Percentiles rank a stretch among this genome's conserved stretches.
phyloP scores from a whole-genome alignment of 139 green algal genomes.

The Limnomonas spitsbergensis region DNA sequence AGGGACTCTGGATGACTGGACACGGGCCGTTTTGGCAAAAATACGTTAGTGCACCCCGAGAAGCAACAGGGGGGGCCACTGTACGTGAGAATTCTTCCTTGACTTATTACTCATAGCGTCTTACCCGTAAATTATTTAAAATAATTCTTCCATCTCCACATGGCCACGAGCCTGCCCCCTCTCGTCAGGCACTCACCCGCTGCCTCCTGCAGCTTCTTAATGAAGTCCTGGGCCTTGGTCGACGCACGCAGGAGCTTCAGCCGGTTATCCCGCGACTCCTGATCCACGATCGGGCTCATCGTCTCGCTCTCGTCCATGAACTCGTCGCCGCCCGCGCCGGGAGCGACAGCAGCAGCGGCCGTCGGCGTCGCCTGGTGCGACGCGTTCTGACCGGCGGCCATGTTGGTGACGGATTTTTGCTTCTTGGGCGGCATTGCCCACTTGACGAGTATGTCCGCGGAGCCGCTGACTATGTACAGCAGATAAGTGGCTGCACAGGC shows the following conservation, averaged over 20 bases:
- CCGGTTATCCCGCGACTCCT: conserved; percentile 36
- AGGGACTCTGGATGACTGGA: too few relatives aligned
- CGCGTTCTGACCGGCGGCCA: neutral
- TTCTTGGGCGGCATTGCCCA: neutral
- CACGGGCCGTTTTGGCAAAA: too few relatives aligned
- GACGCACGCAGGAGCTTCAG: conserved; percentile 28
- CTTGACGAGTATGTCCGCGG: conserved; percentile 15
- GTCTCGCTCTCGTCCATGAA: conserved; percentile 23
- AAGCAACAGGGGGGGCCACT: too few relatives aligned
- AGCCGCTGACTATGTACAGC: conserved; percentile 16
- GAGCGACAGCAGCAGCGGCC: neutral
- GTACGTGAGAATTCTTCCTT: too few relatives aligned
- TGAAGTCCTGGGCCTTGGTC: conserved; percentile 12
- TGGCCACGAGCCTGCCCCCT: too few relatives aligned
- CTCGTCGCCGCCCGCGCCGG: neutral
- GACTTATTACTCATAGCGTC: too few relatives aligned
- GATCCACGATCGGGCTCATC: conserved; percentile 36
- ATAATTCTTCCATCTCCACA: too few relatives aligned
- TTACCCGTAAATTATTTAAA: too few relatives aligned
- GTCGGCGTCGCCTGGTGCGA: neutral
- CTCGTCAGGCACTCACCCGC: too few relatives aligned
- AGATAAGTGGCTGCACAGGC: neutral
- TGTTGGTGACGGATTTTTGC: neutral
- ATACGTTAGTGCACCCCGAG: too few relatives aligned
- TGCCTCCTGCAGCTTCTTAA: conserved; percentile 10